Base-by-base conservation (phyloP, 495 filamentous ascomycete genomes). In the Delitschia confertaspora region DNA sequence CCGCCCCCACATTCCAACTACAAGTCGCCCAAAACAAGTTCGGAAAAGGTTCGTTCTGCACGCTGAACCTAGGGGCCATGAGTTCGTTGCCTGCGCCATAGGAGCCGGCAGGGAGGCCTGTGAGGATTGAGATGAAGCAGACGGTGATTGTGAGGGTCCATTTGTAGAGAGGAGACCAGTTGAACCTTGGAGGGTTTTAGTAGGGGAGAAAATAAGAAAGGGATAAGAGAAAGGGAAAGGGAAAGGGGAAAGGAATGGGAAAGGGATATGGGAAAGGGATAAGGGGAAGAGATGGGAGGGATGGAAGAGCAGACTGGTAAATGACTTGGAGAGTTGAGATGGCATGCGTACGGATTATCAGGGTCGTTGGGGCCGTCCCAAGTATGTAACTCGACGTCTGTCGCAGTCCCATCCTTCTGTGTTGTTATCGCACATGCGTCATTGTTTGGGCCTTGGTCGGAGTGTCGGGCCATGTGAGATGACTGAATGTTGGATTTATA, bases 101-200 rank as follows among this genome's bases (percentile, higher is more conserved):
- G 2, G 62, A 61, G 16, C 66, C 66, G 11, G 66, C 66, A 0
- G 66, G 66, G 7, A 69, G 52, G 18, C 65, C 66, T 0, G 65
- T 69, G 20, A 68, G 48, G 36, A 69, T 65, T 1, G 66, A 69
- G 6, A 69, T 62, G 42, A 67, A 65, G 40, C 65, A 69, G 13
- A 67, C 50, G 2, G 64, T 69, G 8, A 69, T 37, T 2, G 65
- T 67, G n/a, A 67, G 35, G 7, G 60, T 23, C 63, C 63, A 67
- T 50, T 65, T 67, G 39, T 64, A 63, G 10, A 6, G 42, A 3
- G 30, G 11, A 16, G 38, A 43, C 46, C 46, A 49, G 19, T 49
- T 49, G 39, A 49, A 49, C 11, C 46, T 48, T 14, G 7, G 11
- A 4, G 11, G 14, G 3, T 8, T 30, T 5, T 7, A 19, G 6